Conservation (phyloP, 2,329 filamentous ascomycete species). For the Gremmenia infestans region DNA sequence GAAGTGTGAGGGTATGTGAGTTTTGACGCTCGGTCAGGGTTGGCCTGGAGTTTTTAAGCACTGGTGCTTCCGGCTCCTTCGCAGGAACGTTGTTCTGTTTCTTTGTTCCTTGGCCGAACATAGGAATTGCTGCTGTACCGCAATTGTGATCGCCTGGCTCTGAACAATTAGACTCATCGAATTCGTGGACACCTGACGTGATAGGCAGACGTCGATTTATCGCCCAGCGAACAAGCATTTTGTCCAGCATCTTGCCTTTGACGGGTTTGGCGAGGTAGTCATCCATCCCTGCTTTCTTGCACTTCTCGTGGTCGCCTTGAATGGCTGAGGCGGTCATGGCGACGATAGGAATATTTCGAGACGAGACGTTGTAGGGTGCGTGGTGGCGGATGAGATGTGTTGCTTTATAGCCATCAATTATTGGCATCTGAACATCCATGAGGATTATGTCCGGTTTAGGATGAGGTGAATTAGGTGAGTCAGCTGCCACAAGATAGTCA, state of each 20-base stretch:
- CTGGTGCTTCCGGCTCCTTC: background rate
- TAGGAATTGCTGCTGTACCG: constrained; percentile 14
- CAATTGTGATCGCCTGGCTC: constrained; percentile 24
- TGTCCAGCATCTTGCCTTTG: constrained; percentile 61
- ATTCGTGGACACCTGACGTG: constrained; percentile 5
- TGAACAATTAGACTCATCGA: constrained; percentile 22
- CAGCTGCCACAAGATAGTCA: constrained; percentile 60
- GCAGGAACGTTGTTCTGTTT: too few species aligned
- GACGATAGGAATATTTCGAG: constrained; percentile 64
- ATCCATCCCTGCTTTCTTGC: constrained; percentile 69
- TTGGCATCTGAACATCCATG: constrained; percentile 74
- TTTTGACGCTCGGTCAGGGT: constrained; percentile 19
- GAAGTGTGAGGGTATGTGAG: constrained; percentile 23
- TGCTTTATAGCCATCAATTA: constrained; percentile 73
- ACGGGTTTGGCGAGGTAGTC: constrained; percentile 72
- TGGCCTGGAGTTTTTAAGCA: constrained; percentile 3
- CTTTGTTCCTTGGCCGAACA: constrained; percentile 15
- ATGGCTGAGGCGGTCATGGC: constrained; percentile 81
- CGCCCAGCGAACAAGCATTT: constrained; percentile 67
- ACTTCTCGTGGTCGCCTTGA: constrained; percentile 71
- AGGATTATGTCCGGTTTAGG: constrained; percentile 64
- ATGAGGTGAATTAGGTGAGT: constrained; percentile 26
- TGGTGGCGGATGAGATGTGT: constrained; percentile 69
- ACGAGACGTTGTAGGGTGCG: constrained; percentile 54
- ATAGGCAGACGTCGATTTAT: constrained; percentile 37